Evolutionary conservation across 1,284 basidiomycete genomes (phyloP), one percentile per base, ranked within the genome.

Genomic region (Entoloma clypeatum): DNA sequence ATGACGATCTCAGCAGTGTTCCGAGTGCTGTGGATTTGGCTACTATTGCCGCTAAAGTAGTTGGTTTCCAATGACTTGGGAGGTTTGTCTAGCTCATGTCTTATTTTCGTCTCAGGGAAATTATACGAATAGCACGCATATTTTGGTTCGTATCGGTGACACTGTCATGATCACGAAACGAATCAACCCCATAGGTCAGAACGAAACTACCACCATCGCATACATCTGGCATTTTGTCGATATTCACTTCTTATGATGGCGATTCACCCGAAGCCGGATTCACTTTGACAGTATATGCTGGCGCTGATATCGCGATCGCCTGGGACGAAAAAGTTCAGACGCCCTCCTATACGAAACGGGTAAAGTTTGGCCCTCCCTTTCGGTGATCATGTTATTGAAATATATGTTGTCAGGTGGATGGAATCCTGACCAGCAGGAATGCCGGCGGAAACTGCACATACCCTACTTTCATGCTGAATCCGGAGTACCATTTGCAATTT

Each of bases 401-500:
- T 10, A 9, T 22, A 9, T 17, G 21, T 25, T 44, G 21, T 26
- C 44, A 89, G 87, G 54, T 85, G 7, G 64, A 75, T 0, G 84
- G 81, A 2, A 56, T 65, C 0, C 75, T 95, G 53, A 84, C 81
- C 0, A 74, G 65, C 29, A 82, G 81, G 47, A 87, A 79, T 7
- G 78, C 89, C 0, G 94, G 94, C 0, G 94, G 94, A 0, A 93
- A 93, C 55, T 76, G 81, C 34, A 77, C 77, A 0, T 72, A 81
- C 51, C 76, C 89, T 1, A 83, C 85, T 0, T 96, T 90, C 63
- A 86, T 94, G 78, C 64, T 77, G 43, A 98, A 98, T 57, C 94
- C 94, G 0, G 92, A 97, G 58, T 97, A 88, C 60, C 70, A 73
- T 35, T 64, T 97, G 3, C 69, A 61, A 2, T 64, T 94, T 9